Evolutionary conservation across 768 basidiomycete genomes (phyloP).

Genomic region (Trametes coccinea): DNA sequence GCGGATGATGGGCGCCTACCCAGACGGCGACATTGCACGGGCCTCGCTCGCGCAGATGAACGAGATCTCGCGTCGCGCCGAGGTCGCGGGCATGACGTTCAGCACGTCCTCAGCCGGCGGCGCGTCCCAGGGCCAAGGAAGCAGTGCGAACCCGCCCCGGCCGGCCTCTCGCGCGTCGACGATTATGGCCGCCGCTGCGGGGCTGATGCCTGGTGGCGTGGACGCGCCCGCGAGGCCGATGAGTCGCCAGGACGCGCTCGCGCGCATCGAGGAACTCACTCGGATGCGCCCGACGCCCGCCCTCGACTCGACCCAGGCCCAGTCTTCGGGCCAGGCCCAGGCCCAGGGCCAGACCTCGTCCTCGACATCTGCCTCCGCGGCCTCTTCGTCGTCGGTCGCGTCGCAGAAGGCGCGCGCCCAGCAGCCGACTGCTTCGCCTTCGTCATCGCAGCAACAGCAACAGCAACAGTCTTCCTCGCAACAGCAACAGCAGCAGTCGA

Average conservation of each 20-base stretch:
- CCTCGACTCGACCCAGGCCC: conserved; percentile 20
- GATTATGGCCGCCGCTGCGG: conserved; percentile 34
- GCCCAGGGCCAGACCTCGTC: conserved; percentile 10
- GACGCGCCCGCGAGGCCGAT: conserved; percentile 31
- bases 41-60: conserved; percentile 77
- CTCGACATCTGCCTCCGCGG: conserved; percentile 1
- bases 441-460: background rate
- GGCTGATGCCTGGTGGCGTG: conserved; percentile 30
- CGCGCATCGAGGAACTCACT: conserved; percentile 55
- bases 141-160: conserved; percentile 16
- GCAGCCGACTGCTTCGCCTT: conserved; percentile 2
- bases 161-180: conserved; percentile 30
- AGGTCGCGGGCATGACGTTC: conserved; percentile 44
- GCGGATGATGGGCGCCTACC: conserved; percentile 48
- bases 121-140: background rate
- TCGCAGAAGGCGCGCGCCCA: background rate
- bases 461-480: background rate
- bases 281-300: conserved; percentile 35
- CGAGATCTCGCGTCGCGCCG: conserved; percentile 68
- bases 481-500: conserved; percentile 2
- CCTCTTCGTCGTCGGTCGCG: background rate
- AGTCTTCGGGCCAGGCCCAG: conserved; percentile 14
- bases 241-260: conserved; percentile 47
- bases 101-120: background rate
- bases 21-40: conserved; percentile 60